phyloP scores from a whole-genome alignment of 140 eudicot genomes.

The Ambrosia hybrid region DNA sequence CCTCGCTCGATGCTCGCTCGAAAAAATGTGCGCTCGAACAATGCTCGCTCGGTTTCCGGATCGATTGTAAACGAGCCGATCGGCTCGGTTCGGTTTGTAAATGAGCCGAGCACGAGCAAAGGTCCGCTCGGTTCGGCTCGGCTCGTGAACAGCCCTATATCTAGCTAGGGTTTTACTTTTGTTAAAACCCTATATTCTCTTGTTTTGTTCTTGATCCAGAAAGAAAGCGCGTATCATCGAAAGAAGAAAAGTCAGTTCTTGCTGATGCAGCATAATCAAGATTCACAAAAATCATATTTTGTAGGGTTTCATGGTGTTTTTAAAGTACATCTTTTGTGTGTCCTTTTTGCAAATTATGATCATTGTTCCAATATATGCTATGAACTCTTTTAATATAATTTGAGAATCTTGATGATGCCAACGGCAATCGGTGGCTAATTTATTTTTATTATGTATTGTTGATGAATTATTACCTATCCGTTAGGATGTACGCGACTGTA shows the following conservation, averaged over 20 bases:
- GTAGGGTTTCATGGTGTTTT: background rate
- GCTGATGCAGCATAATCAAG: constrained; percentile 27
- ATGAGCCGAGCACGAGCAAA: too few relatives aligned
- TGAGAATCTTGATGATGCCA: constrained; percentile 34
- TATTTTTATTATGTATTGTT: background rate
- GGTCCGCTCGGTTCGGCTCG: too few relatives aligned
- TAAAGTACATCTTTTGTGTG: background rate
- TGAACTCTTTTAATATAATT: background rate
- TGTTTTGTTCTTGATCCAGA: background rate
- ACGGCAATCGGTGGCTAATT: constrained; percentile 20
- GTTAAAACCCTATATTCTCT: background rate
- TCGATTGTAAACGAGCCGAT: too few relatives aligned
- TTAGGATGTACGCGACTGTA: background rate
- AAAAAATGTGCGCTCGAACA: too few relatives aligned
- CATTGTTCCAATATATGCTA: background rate
- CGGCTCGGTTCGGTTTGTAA: too few relatives aligned
- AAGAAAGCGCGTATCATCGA: background rate
- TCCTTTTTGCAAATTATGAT: background rate
- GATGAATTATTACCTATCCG: background rate
- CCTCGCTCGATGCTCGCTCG: too few relatives aligned
- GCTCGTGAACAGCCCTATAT: too few relatives aligned
- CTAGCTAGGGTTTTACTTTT: too few relatives aligned
- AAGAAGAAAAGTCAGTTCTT: constrained; percentile 21
- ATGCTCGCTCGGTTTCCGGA: too few relatives aligned
- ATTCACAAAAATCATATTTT: constrained; percentile 20